Evolutionary conservation across 2,329 filamentous ascomycete species (phyloP).

Genomic region (Colletotrichum euphorbiae): DNA sequence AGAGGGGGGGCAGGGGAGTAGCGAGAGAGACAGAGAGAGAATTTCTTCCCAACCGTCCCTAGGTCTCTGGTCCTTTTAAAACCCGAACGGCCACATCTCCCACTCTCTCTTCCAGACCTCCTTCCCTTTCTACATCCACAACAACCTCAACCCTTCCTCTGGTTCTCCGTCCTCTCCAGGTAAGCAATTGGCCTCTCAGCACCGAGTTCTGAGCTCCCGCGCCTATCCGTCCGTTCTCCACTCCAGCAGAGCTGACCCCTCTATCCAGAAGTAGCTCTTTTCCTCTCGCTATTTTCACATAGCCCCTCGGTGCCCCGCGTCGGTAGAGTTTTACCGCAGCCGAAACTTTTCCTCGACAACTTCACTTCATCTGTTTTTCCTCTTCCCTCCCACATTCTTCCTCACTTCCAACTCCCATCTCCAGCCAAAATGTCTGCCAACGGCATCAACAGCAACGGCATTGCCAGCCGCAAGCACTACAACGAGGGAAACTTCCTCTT

Average conservation of each 20-base stretch:
- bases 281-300: constrained; percentile 38
- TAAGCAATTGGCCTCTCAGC: constrained; percentile 18
- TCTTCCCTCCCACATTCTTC: constrained; percentile 30
- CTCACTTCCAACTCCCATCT: constrained; percentile 38
- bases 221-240: constrained; percentile 5
- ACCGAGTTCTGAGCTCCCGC: constrained; percentile 5
- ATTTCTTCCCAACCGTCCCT: constrained; percentile 34
- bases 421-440: constrained; percentile 70
- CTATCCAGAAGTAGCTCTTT: constrained; percentile 27
- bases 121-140: constrained; percentile 26
- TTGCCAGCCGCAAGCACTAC: constrained; percentile 58
- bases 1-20: not conserved
- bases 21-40: constrained; percentile 7
- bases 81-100: constrained; percentile 36
- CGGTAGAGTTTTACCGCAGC: constrained; percentile 30
- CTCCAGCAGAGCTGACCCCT: constrained; percentile 18
- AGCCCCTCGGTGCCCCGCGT: constrained; percentile 46
- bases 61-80: constrained; percentile 39
- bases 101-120: constrained; percentile 23
- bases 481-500: constrained; percentile 83
- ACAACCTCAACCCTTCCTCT: not conserved
- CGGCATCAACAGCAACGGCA: constrained; percentile 55
- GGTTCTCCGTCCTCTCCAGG: constrained; percentile 6
- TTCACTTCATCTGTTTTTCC: constrained; percentile 43
- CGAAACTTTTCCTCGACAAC: constrained; percentile 45